Percentiles rank a stretch among this genome's conserved stretches.
Evolutionary conservation across 768 basidiomycete species (phyloP).

Genomic region (Boletus rubropictus): DNA sequence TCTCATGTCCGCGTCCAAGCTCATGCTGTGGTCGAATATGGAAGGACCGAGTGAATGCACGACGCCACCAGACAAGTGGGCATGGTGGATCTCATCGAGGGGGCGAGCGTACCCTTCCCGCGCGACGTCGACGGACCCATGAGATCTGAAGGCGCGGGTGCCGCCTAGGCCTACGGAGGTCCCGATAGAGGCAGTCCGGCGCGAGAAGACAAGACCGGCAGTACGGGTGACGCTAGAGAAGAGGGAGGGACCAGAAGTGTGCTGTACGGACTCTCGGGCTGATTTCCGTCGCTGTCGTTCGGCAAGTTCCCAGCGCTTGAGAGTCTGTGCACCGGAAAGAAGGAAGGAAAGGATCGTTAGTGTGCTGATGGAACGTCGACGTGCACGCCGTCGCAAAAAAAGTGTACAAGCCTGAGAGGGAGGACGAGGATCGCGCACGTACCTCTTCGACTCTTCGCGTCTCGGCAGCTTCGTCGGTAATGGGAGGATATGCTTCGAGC

Average conservation of each 20-base stretch:
- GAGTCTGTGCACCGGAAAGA: constrained; percentile 43
- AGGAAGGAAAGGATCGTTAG: not conserved
- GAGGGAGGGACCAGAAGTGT: constrained; percentile 37
- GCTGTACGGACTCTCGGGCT: constrained; percentile 50
- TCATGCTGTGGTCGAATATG: constrained; percentile 10
- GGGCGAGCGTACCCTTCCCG: constrained; percentile 37
- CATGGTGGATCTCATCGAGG: constrained; percentile 45
- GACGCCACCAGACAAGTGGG: constrained; percentile 32
- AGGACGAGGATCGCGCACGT: constrained; percentile 15
- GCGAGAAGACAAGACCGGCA: constrained; percentile 54
- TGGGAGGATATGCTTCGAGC: constrained; percentile 54
- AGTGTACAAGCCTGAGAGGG: not conserved
- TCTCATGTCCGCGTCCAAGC: constrained; percentile 3
- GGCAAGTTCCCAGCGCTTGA: constrained; percentile 71
- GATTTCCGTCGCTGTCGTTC: constrained; percentile 73
- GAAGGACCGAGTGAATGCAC: constrained; percentile 27
- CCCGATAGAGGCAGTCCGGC: constrained; percentile 31
- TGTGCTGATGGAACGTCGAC: not conserved
- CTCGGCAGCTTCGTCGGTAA: constrained; percentile 59
- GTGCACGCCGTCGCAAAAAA: not conserved
- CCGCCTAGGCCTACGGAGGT: constrained; percentile 24
- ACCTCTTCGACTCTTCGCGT: constrained; percentile 71
- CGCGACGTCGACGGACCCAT: constrained; percentile 44
- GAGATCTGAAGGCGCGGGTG: constrained; percentile 43
- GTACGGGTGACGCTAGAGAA: constrained; percentile 53